These are phyloP conservation scores for Metschnikowia shivogae DNA, from an alignment of 805 yeast genomes.

Conservation along the genomic window DNA sequence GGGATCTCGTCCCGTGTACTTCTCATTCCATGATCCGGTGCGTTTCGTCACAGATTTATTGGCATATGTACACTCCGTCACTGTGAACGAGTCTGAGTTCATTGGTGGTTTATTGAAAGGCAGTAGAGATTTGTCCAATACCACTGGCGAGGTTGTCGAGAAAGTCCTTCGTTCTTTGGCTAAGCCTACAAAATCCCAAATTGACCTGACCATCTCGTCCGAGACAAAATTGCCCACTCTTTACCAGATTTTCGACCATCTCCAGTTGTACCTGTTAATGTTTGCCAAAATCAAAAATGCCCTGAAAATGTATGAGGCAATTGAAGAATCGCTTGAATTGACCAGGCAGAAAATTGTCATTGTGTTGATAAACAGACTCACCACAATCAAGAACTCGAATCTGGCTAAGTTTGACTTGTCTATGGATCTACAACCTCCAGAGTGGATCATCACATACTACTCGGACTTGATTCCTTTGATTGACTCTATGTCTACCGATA, in stretches of 20 bases:
- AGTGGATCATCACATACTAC: conserved; percentile 70
- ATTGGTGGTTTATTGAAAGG: conserved; percentile 54
- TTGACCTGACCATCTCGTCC: conserved; percentile 65
- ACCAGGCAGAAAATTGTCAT: conserved; percentile 26
- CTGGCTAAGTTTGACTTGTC: conserved; percentile 39
- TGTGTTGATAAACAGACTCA: conserved; percentile 27
- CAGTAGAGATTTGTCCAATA: conserved; percentile 25
- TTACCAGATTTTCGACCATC: conserved; percentile 55
- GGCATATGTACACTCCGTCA: conserved; percentile 81
- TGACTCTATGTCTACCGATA: conserved; percentile 32
- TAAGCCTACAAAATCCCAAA: conserved; percentile 55
- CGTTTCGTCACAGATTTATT: conserved; percentile 82
- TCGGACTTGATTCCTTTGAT: conserved; percentile 57
- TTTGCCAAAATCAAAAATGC: conserved; percentile 40
- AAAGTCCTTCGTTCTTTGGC: conserved; percentile 51
- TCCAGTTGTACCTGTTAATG: conserved; percentile 70
- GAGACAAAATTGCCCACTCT: conserved; percentile 56
- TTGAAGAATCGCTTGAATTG: conserved; percentile 22
- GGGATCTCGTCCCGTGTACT: conserved; percentile 46
- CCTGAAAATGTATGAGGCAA: conserved; percentile 20
- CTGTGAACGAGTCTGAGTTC: conserved; percentile 83
- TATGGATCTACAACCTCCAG: conserved; percentile 73
- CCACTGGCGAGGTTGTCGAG: conserved; percentile 38
- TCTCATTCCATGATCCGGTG: conserved; percentile 74
- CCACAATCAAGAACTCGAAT: conserved; percentile 31